Percentiles rank a stretch among this genome's conserved stretches.
These are phyloP conservation scores for Erysimum cheiranthoides DNA, from an alignment of 345 rosid species.

Conservation along the genomic window DNA sequence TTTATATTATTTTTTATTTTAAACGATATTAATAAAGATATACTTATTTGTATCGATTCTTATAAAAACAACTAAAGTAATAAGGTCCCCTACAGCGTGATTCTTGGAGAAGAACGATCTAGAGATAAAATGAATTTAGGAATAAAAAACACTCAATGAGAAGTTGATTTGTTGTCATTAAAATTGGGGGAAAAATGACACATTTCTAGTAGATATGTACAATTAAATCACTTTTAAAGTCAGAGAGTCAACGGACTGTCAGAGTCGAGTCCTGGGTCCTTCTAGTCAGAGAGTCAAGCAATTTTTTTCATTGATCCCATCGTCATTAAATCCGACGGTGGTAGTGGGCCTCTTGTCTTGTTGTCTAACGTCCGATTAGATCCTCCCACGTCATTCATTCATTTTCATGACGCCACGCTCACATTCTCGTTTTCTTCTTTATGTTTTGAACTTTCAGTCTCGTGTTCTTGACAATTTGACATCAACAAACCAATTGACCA, in stretches of 20 bases:
- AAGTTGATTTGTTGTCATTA: conserved; percentile 15
- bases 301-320: conserved; percentile 40
- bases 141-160: background rate
- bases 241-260: conserved; percentile 65
- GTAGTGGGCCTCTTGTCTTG: conserved; percentile 54
- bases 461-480: background rate
- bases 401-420: conserved; percentile 15
- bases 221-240: conserved; percentile 44
- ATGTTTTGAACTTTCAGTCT: background rate
- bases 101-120: conserved; percentile 23
- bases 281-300: conserved; percentile 61
- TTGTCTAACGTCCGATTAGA: conserved; percentile 35
- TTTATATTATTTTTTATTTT: background rate
- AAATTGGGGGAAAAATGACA: background rate
- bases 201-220: conserved; percentile 20
- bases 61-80: conserved; percentile 7
- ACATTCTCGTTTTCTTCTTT: conserved; percentile 20
- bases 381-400: conserved; percentile 33
- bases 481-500: background rate
- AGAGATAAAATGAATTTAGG: background rate
- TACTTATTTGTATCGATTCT: background rate
- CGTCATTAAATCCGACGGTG: conserved; percentile 64
- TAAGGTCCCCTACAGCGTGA: conserved; percentile 35
- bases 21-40: background rate
- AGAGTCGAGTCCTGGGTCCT: conserved; percentile 45